Conservation (phyloP, 768 basidiomycete genomes). For the Leccinum obscurum region DNA sequence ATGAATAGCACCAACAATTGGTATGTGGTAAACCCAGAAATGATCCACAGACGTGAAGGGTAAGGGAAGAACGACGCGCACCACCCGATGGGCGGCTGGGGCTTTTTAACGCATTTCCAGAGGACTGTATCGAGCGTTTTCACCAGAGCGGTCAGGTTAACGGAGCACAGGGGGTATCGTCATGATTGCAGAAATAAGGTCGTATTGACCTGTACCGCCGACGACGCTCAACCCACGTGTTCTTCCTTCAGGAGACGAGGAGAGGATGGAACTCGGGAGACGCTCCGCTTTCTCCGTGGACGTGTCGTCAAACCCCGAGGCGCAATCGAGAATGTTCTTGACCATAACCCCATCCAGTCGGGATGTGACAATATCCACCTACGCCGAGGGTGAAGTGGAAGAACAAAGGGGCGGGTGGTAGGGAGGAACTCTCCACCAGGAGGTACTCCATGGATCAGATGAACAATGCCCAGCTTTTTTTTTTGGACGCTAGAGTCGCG, state of each 20-base stretch:
- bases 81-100: background rate
- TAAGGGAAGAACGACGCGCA: background rate
- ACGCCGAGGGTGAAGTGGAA: background rate
- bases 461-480: no score
- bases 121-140: no score
- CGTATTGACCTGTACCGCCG: slow-evolving; percentile 9
- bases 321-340: no score
- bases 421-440: no score
- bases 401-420: background rate
- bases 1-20: background rate
- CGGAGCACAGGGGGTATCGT: background rate
- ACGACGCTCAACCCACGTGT: slow-evolving; percentile 4
- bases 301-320: background rate
- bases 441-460: no score
- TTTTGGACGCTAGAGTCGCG: slow-evolving; percentile 10
- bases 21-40: background rate
- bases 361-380: background rate
- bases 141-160: no score
- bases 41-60: background rate
- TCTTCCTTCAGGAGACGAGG: background rate
- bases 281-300: background rate
- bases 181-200: background rate
- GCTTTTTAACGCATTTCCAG: slow-evolving; percentile 12
- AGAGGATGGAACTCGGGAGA: slow-evolving; percentile 12
- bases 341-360: background rate